Evolutionary conservation across 352 stramenopile species (phyloP), one percentile per base, ranked within the genome.

Genomic region (Pythium coloratum): DNA sequence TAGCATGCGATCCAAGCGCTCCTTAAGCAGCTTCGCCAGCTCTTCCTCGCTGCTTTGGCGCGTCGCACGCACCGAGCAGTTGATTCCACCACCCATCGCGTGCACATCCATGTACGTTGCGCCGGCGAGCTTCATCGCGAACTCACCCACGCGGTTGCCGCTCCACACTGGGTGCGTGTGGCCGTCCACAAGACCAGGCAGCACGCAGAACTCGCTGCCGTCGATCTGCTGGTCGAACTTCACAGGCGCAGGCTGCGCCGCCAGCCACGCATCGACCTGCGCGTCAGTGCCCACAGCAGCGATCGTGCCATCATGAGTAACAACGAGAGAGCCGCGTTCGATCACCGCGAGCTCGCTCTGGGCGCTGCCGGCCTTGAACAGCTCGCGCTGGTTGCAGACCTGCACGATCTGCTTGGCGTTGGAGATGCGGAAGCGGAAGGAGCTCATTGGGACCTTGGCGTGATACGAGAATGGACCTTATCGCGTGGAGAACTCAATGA

Each of bases 41-140:
- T 92, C 85, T 0, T 76, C 64, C 67, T 92, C 83, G 10, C 78
- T 90, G 64, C 80, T 91, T 51, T 76, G 67, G 16, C 81, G 80
- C 6, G 83, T 94, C 36, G 81, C 73, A n/a, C 84, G 83, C 60
- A 95, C 87, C 0, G 87, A 91, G 62, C 79, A 85, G 70, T 91
- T 88, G 68, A 95, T 95, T 14, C 87, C 84, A 9, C 87, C 87
- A 24, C 87, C 87, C 51, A 76, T 88, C 28, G 82, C 80, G 55
- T 93, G 85, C 30, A 93, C 78, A 33, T 94, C 82, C 87, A 95
- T 93, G 74, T 95, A 95, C 7, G 85, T 92, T 20, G 87, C 87
- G 14, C 87, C 85, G 8, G 84, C 83, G 30, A 95, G 76, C 77
- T 95, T 95, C 84, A 95, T 92, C 53, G 83, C 84, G 53, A 93